Evolutionary conservation across 1,284 basidiomycete genomes (phyloP).

Genomic region (Microbotryum lychnidis-dioicae): DNA sequence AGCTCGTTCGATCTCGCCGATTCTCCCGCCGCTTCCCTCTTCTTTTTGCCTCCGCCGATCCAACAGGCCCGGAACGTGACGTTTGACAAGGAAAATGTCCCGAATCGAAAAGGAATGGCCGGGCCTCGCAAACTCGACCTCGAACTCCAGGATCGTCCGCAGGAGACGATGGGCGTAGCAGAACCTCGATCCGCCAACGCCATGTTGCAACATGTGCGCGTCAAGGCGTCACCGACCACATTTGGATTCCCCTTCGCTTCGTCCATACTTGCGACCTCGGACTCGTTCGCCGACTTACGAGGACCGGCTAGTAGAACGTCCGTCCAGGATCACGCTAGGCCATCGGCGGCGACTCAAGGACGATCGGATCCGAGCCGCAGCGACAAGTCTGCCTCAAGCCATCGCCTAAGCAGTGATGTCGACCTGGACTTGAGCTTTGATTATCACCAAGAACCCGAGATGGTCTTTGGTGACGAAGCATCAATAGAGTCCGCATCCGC

Average conservation of each 20-base stretch:
- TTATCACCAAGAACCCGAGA: conserved; percentile 3
- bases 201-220: conserved; percentile 1
- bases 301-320: neutral
- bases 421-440: conserved; percentile 26
- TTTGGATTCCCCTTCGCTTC: conserved; percentile 7
- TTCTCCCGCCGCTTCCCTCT: neutral
- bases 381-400: conserved; percentile 8
- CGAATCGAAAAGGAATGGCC: too few relatives aligned
- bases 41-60: neutral
- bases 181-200: too few relatives aligned
- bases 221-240: neutral
- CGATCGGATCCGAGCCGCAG: neutral
- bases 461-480: neutral
- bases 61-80: too few relatives aligned
- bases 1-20: too few relatives aligned
- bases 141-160: neutral
- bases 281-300: conserved; percentile 21
- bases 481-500: neutral
- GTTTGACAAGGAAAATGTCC: too few relatives aligned
- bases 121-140: conserved; percentile 2
- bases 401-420: conserved; percentile 25
- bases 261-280: conserved; percentile 9
- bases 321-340: neutral
- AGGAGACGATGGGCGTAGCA: too few relatives aligned
- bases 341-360: neutral